phyloP scores from a whole-genome alignment of 768 basidiomycete genomes.

The Amanita brunnescens region DNA sequence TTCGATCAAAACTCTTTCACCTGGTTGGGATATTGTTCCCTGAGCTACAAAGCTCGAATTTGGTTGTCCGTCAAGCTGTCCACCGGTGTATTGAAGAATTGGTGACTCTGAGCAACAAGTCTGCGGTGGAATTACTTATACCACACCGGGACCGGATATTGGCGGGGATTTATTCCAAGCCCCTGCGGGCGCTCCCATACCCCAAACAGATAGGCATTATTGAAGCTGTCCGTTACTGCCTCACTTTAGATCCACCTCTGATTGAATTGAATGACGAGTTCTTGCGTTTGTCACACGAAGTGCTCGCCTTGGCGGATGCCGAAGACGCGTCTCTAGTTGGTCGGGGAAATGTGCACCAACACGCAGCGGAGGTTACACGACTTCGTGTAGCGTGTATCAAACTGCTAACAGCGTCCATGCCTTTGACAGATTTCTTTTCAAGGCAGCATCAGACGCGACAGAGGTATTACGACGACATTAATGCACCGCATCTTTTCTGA shows the following conservation, averaged over 20 bases:
- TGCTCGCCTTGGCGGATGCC: conserved; percentile 90
- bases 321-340: conserved; percentile 80
- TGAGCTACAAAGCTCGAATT: conserved; percentile 82
- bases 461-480: conserved; percentile 38
- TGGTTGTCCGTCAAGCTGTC: conserved; percentile 75
- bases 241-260: conserved; percentile 81
- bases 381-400: conserved; percentile 92
- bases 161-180: conserved; percentile 89
- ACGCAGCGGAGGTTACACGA: conserved; percentile 72
- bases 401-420: conserved; percentile 90
- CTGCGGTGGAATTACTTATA: conserved; percentile 70
- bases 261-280: conserved; percentile 91
- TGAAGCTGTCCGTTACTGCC: conserved; percentile 90
- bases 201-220: conserved; percentile 97
- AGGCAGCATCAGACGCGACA: conserved; percentile 79
- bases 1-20: conserved; percentile 51
- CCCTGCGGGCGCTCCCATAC: conserved; percentile 89
- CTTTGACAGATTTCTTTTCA: conserved; percentile 86
- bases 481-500: not conserved
- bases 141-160: conserved; percentile 86
- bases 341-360: conserved; percentile 69
- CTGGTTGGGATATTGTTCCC: conserved; percentile 79
- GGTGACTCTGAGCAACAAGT: conserved; percentile 60
- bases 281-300: conserved; percentile 84
- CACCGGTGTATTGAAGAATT: conserved; percentile 76